A percentile compares a stretch with the other conserved stretches of the same genome.
phyloP scores from a whole-genome alignment of 768 basidiomycete species.

The Nidularia sp. region DNA sequence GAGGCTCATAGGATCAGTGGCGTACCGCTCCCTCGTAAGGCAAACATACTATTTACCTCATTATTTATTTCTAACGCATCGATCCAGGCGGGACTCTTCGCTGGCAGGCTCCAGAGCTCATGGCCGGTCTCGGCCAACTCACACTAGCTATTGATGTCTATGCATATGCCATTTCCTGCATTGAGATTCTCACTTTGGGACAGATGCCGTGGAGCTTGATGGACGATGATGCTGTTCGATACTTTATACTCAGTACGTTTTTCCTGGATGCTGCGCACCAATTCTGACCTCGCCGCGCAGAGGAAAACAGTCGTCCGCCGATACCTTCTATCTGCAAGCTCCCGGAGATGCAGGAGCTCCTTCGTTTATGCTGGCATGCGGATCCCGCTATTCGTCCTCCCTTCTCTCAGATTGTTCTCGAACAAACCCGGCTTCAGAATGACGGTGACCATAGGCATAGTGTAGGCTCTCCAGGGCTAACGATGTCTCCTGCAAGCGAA shows the following conservation, averaged over 20 bases:
- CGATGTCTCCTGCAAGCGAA: not conserved
- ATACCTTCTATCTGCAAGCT: constrained; percentile 35
- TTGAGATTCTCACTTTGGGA: constrained; percentile 62
- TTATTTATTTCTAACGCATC: not conserved
- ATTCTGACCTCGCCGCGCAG: constrained; percentile 20
- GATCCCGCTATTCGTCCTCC: constrained; percentile 47
- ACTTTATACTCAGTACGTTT: constrained; percentile 43
- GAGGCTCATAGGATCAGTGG: constrained; percentile 65
- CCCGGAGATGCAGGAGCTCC: constrained; percentile 33
- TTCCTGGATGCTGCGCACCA: constrained; percentile 3
- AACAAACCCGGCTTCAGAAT: constrained; percentile 19
- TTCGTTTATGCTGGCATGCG: constrained; percentile 52
- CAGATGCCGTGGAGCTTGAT: constrained; percentile 52
- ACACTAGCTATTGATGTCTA: constrained; percentile 65
- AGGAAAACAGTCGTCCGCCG: constrained; percentile 45
- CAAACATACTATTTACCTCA: not conserved
- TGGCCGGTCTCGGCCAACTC: constrained; percentile 40
- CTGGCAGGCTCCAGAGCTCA: constrained; percentile 71
- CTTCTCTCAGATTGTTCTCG: constrained; percentile 44
- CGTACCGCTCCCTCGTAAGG: constrained; percentile 41
- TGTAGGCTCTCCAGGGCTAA: constrained; percentile 3
- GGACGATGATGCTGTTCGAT: constrained; percentile 47
- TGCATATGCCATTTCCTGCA: constrained; percentile 61
- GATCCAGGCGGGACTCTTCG: constrained; percentile 55
- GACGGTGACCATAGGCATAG: not conserved